A percentile compares a stretch with the other conserved stretches of the same genome.
These are phyloP conservation scores for Orbilia ellipsospora DNA, from an alignment of 2,329 filamentous ascomycete genomes.

Conservation along the genomic window DNA sequence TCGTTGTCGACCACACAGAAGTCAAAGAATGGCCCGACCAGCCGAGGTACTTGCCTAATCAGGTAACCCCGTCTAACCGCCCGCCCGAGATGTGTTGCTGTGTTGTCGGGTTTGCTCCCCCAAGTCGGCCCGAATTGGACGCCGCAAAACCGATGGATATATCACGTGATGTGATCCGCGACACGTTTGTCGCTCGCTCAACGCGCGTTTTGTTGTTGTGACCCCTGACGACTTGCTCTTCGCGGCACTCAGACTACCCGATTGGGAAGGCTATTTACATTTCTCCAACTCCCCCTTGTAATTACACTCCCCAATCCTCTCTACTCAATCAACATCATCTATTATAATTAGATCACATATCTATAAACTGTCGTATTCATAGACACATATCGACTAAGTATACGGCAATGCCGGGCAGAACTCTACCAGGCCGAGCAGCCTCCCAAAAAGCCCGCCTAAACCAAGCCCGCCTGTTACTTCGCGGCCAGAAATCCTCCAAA, in stretches of 20 bases:
- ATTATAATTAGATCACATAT: background rate
- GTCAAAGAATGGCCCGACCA: constrained; percentile 11
- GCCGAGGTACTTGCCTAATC: constrained; percentile 52
- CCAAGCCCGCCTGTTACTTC: constrained; percentile 66
- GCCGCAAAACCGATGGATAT: background rate
- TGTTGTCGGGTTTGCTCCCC: constrained; percentile 18
- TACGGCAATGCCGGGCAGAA: constrained; percentile 43
- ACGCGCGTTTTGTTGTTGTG: constrained; percentile 33
- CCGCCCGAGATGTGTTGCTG: constrained; percentile 9
- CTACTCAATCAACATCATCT: background rate
- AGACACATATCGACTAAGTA: background rate
- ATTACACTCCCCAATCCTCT: background rate
- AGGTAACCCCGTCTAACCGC: constrained; percentile 17
- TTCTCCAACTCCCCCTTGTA: background rate
- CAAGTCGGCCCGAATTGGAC: constrained; percentile 18
- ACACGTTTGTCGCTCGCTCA: constrained; percentile 24
- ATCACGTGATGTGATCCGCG: constrained; percentile 8
- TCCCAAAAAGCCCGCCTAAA: constrained; percentile 63
- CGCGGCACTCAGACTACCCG: constrained; percentile 33
- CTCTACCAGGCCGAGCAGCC: constrained; percentile 29
- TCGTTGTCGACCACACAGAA: background rate
- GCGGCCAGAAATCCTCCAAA: constrained; percentile 60
- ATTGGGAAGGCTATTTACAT: constrained; percentile 53
- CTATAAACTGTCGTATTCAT: background rate
- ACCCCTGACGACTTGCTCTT: constrained; percentile 20